These are phyloP conservation scores for Pistacia vera DNA, from an alignment of 345 rosid genomes.

Conservation along the genomic window DNA sequence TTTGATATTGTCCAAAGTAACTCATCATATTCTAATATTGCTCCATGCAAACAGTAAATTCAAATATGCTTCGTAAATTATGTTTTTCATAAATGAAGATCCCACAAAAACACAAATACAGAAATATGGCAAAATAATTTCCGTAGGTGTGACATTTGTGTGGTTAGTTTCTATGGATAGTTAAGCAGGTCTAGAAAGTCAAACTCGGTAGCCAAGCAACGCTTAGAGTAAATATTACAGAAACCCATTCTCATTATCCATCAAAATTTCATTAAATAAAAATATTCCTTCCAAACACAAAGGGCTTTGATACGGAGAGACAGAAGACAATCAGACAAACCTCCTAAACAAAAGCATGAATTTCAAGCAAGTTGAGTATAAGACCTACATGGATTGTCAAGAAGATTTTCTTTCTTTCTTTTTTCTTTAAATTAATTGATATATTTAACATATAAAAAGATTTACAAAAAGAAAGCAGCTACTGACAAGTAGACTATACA, in stretches of 20 bases:
- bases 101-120: not conserved
- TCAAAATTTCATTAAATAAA: not conserved
- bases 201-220: not conserved
- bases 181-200: not conserved
- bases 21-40: not conserved
- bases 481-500: no score
- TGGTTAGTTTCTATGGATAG: not conserved
- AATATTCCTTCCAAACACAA: not conserved
- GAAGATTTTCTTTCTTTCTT: not conserved
- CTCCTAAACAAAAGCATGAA: not conserved
- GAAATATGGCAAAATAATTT: not conserved
- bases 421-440: no score
- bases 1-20: not conserved
- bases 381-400: not conserved
- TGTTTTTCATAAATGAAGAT: not conserved
- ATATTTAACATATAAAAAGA: no score
- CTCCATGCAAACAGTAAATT: not conserved
- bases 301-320: no score
- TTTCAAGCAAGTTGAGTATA: not conserved
- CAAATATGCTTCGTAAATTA: not conserved
- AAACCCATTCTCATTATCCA: not conserved
- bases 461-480: no score
- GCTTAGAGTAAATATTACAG: not conserved
- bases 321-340: not conserved
- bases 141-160: not conserved